Base-by-base conservation (phyloP, 2,329 filamentous ascomycete species). In the Diplodia mutila region DNA sequence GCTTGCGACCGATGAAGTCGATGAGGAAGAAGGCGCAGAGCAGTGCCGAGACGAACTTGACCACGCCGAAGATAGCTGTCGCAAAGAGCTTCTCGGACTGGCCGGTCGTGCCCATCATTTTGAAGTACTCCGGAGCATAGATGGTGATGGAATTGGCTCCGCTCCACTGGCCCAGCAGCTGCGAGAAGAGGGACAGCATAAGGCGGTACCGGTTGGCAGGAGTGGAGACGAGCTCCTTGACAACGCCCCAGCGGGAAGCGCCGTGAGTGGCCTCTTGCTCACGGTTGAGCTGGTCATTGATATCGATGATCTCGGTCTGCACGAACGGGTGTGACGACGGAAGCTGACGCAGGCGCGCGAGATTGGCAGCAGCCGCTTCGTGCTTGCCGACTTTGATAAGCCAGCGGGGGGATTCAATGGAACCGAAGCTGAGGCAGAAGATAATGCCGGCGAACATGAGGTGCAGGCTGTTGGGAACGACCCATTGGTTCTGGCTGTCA, bases 361-460 rank as follows among this genome's bases (percentile, higher is more conserved):
- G 84, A 68, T 81, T 84, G 2, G 77, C 70, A n/a, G 83, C 80
- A 4, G 89, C 90, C 72, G 88, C 73, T 68, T 90, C 88, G 8
- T 85, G 75, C 39, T 86, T 83, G 39, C 87, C 87, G 65, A 85
- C 79, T 76, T 91, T 92, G 77, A 92, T 81, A 8, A 92, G 85
- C 79, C 85, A 92, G 11, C 90, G 87, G 0, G 90, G 90, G 0
- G 90, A 91, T 76, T 93, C 90, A 67, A 83, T 84, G 70, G 90
- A 86, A 71, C 90, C 85, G 75, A 91, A 89, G 12, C 87, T 91
- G 16, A 93, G 83, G 67, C 87, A 72, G 74, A 91, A 86, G 75
- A 93, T 92, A 69, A 94, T 79, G 4, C 86, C 86, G 2, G 91
- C 89, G 73, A 94, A 93, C 74, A 93, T 93, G 76, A 94, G 83